phyloP scores from a whole-genome alignment of 129 eudicot genomes.

The Flaveria brownii region DNA sequence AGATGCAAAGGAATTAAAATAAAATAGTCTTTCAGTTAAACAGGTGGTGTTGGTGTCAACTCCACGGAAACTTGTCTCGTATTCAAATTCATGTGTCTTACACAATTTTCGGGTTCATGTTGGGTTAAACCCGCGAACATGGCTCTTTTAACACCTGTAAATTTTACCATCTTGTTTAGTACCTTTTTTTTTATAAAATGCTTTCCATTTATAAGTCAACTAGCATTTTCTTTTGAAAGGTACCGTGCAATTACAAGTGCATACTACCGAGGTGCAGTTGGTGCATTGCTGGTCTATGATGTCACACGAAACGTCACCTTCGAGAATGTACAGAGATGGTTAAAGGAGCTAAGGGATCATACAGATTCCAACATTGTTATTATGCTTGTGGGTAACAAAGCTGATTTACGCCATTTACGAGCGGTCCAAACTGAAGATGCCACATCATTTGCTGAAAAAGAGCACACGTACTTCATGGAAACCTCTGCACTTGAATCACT shows the following conservation, averaged over 20 bases:
- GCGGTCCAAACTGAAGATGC: neutral
- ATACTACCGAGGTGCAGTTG: constrained; percentile 3
- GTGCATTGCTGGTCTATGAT: neutral
- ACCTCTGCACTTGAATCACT: constrained; percentile 5
- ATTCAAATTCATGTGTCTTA: neutral
- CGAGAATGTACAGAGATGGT: neutral
- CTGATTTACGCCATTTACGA: neutral
- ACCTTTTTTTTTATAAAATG: no score
- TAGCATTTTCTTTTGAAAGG: neutral
- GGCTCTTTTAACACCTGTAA: neutral
- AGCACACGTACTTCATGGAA: neutral
- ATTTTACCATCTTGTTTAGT: neutral
- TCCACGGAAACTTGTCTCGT: neutral
- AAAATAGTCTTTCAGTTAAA: neutral
- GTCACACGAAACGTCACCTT: neutral
- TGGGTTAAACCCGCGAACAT: neutral
- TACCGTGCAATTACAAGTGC: neutral
- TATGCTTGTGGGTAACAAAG: neutral
- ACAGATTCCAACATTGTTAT: constrained; percentile 3
- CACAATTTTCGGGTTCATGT: neutral
- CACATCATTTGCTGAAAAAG: constrained; percentile 2
- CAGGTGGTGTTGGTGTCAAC: neutral
- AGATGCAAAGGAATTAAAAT: neutral
- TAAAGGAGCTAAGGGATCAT: constrained; percentile 3
- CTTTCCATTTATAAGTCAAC: neutral